A percentile compares a stretch with the other conserved stretches of the same genome.
Evolutionary conservation across 148 eudicot species (phyloP).

Genomic region (Diospyros kaki): DNA sequence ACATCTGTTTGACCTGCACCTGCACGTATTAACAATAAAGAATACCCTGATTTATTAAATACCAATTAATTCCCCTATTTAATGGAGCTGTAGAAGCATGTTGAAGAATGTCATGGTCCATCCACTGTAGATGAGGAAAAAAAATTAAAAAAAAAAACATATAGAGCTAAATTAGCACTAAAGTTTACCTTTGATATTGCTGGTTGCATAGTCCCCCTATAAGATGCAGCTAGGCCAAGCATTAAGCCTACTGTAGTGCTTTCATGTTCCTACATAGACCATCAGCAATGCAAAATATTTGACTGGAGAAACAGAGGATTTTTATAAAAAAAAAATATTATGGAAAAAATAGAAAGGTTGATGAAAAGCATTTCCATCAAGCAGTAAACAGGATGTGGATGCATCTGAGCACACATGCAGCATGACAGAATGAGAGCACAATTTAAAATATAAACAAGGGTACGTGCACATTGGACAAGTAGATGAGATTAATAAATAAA

Average conservation of each 20-base stretch:
- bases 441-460: background rate
- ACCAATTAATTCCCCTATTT: background rate
- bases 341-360: background rate
- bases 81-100: background rate
- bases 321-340: background rate
- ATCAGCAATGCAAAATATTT: background rate
- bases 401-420: background rate
- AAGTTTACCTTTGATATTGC: slow-evolving; percentile 76
- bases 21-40: background rate
- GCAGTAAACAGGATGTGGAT: background rate
- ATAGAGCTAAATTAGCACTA: slow-evolving; percentile 1
- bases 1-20: too few relatives aligned
- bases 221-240: slow-evolving; percentile 99
- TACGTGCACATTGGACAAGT: background rate
- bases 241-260: slow-evolving; percentile 93
- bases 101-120: background rate
- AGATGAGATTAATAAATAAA: background rate
- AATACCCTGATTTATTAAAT: background rate
- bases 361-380: background rate
- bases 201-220: slow-evolving; percentile 92
- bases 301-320: background rate
- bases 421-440: background rate
- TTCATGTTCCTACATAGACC: slow-evolving; percentile 68
- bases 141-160: background rate
- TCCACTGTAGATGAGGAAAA: background rate